Conservation (phyloP, 129 eudicot genomes). For the Chrysanthemum makinoi region DNA sequence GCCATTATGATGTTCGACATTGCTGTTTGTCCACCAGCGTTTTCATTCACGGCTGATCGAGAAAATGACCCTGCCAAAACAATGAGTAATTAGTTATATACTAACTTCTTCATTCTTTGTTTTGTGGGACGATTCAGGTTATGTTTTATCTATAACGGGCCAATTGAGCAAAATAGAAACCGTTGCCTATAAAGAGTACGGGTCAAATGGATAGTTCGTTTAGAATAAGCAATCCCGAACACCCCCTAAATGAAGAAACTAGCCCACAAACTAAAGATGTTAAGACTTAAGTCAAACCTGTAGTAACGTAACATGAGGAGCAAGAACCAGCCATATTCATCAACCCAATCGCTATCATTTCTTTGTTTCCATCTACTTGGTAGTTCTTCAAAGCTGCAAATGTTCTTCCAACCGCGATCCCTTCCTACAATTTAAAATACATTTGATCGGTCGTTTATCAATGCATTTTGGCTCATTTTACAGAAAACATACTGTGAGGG, state of each 20-base stretch:
- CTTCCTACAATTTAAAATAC: constrained; percentile 51
- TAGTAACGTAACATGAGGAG: constrained; percentile 79
- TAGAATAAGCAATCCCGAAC: no score
- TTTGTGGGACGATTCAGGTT: background rate
- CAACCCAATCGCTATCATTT: constrained; percentile 89
- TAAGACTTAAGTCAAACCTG: constrained; percentile 44
- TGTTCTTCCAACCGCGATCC: constrained; percentile 91
- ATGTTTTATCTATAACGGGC: background rate
- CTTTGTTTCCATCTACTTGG: constrained; percentile 95
- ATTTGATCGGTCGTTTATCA: background rate
- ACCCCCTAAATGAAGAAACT: background rate
- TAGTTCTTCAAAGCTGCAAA: constrained; percentile 70
- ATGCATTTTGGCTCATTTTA: background rate
- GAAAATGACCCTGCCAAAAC: constrained; percentile 32
- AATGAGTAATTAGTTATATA: background rate
- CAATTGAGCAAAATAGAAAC: no score
- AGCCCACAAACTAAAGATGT: background rate
- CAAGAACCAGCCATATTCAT: constrained; percentile 95
- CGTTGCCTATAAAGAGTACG: background rate
- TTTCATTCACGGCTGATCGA: constrained; percentile 65
- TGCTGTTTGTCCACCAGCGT: constrained; percentile 66
- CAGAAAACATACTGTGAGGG: constrained; percentile 67
- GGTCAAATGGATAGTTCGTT: background rate
- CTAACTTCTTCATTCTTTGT: background rate
- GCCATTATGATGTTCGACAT: constrained; percentile 79